Conservation (phyloP, 2,329 filamentous ascomycete genomes). For the Rhynchosporium secalis region DNA sequence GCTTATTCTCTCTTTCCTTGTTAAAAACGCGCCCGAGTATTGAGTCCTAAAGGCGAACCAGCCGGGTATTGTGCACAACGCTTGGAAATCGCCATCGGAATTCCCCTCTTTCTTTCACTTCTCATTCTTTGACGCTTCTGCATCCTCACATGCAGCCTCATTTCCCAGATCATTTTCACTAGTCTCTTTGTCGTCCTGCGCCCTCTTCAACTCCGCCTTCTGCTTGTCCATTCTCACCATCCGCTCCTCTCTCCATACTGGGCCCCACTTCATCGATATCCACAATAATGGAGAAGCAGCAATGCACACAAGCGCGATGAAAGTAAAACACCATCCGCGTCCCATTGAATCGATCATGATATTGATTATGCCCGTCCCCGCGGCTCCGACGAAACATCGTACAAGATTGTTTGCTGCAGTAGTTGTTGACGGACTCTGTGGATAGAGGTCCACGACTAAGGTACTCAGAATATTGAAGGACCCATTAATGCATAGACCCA, state of each 20-base stretch:
- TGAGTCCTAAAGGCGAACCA: not conserved
- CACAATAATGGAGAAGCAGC: slow-evolving; percentile 51
- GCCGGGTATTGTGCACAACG: slow-evolving; percentile 8
- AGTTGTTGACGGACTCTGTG: slow-evolving; percentile 59
- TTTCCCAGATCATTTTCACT: slow-evolving; percentile 13
- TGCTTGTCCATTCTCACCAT: slow-evolving; percentile 44
- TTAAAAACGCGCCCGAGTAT: no score
- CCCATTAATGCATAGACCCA: slow-evolving; percentile 59
- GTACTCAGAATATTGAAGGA: slow-evolving; percentile 65
- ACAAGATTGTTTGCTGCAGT: slow-evolving; percentile 65
- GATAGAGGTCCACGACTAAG: slow-evolving; percentile 63
- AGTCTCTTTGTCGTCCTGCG: slow-evolving; percentile 10
- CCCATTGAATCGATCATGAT: slow-evolving; percentile 58
- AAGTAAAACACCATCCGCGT: slow-evolving; percentile 62
- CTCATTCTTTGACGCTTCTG: not conserved
- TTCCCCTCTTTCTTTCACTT: not conserved
- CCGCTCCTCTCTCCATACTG: slow-evolving; percentile 53
- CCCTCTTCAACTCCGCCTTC: slow-evolving; percentile 36
- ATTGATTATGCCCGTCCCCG: slow-evolving; percentile 58
- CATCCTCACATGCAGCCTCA: not conserved
- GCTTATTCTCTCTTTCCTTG: no score
- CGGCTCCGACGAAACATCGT: slow-evolving; percentile 61
- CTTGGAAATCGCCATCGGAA: not conserved
- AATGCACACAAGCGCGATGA: slow-evolving; percentile 54
- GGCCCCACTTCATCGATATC: slow-evolving; percentile 50